Evolutionary conservation across 768 basidiomycete genomes (phyloP).

Genomic region (Chiua virens): DNA sequence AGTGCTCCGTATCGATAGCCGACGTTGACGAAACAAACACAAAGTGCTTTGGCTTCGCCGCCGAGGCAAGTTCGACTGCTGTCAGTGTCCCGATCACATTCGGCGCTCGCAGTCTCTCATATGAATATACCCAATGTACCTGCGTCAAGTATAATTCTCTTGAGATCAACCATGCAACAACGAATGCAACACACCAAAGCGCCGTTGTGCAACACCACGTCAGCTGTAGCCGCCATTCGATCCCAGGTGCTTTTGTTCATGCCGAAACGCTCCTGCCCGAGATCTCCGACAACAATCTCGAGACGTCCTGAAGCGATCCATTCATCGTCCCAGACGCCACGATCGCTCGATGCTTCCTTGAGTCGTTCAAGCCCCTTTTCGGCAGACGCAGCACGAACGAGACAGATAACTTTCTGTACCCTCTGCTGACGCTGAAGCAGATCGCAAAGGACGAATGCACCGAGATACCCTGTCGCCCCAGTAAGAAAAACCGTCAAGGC

Average conservation of each 20-base stretch:
- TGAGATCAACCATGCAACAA: background rate
- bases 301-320: conserved; percentile 73
- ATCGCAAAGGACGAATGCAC: conserved; percentile 86
- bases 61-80: conserved; percentile 74
- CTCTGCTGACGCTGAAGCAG: conserved; percentile 60
- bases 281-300: conserved; percentile 83
- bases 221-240: conserved; percentile 65
- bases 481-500: conserved; percentile 87
- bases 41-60: conserved; percentile 70
- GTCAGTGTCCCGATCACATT: conserved; percentile 94
- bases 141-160: conserved; percentile 26
- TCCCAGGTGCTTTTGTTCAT: conserved; percentile 64
- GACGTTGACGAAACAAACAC: conserved; percentile 96
- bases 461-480: conserved; percentile 95
- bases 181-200: conserved; percentile 70
- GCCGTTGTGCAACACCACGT: conserved; percentile 91
- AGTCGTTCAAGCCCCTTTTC: conserved; percentile 69
- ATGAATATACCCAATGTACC: conserved; percentile 99
- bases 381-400: conserved; percentile 72
- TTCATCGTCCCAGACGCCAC: conserved; percentile 84
- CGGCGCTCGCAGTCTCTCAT: conserved; percentile 85
- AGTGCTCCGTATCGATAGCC: conserved; percentile 89
- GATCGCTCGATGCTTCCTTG: conserved; percentile 67
- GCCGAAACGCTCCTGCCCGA: conserved; percentile 75
- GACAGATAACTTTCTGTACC: conserved; percentile 86